Evolutionary conservation across 306 rosid species (phyloP).

Genomic region (Pterocarpus macrocarpus): DNA sequence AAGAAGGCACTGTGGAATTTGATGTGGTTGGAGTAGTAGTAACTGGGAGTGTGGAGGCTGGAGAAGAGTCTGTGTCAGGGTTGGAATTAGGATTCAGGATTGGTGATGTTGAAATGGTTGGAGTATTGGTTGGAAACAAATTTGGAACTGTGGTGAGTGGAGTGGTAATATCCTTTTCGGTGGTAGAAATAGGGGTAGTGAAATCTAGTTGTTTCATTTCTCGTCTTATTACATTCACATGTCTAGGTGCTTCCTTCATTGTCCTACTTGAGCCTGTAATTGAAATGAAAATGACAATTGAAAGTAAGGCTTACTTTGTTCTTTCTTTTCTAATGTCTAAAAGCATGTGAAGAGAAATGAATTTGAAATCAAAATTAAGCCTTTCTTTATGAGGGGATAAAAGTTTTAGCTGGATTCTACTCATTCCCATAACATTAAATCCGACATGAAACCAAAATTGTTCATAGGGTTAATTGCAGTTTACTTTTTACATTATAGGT

Average conservation of each 20-base stretch:
- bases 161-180: conserved; percentile 74
- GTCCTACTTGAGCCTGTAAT: conserved; percentile 59
- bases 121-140: conserved; percentile 60
- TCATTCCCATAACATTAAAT: conserved; percentile 1
- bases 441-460: background rate
- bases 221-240: conserved; percentile 48
- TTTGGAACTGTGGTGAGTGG: conserved; percentile 84
- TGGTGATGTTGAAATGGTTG: conserved; percentile 58
- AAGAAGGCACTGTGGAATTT: conserved; percentile 44
- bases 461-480: background rate
- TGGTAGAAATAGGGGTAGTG: conserved; percentile 43
- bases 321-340: background rate
- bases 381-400: background rate
- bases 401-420: conserved; percentile 31
- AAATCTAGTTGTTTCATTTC: conserved; percentile 42
- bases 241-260: conserved; percentile 47
- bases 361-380: background rate
- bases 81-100: conserved; percentile 63
- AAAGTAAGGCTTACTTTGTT: conserved; percentile 39
- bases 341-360: conserved; percentile 36
- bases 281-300: conserved; percentile 45
- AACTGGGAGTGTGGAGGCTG: conserved; percentile 60
- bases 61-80: conserved; percentile 64
- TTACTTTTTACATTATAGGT: too few relatives aligned
- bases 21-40: conserved; percentile 46